Conservation (phyloP, 768 basidiomycete genomes). For the Suillus fuscotomentosus region DNA sequence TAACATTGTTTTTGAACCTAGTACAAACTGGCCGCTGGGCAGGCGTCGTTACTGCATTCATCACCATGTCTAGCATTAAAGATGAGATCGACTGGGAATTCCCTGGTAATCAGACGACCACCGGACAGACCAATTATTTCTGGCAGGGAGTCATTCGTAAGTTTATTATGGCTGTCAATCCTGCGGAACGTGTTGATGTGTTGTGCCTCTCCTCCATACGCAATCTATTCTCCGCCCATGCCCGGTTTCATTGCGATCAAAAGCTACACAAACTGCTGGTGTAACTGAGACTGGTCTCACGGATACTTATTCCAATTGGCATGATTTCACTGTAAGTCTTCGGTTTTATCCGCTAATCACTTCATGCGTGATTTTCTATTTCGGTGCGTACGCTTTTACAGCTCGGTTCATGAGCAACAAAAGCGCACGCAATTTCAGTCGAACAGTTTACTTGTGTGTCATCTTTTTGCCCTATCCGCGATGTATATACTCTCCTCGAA, state of each 20-base stretch:
- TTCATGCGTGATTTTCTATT: background rate
- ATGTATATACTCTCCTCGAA: background rate
- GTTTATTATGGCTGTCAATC: slow-evolving; percentile 22
- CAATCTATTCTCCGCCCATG: background rate
- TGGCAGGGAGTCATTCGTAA: slow-evolving; percentile 71
- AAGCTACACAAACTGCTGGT: slow-evolving; percentile 46
- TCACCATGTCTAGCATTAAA: slow-evolving; percentile 81
- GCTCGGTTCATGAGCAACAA: background rate
- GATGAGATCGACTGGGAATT: slow-evolving; percentile 91
- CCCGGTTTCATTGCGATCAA: slow-evolving; percentile 1
- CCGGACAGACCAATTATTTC: slow-evolving; percentile 80
- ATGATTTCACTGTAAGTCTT: slow-evolving; percentile 67
- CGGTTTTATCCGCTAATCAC: background rate
- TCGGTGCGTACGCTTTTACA: background rate
- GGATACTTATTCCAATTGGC: slow-evolving; percentile 70
- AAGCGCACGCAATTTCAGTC: background rate
- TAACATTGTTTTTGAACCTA: slow-evolving; percentile 21
- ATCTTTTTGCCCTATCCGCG: background rate
- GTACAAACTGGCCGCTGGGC: slow-evolving; percentile 80
- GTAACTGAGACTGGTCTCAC: slow-evolving; percentile 43
- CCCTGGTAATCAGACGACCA: slow-evolving; percentile 57
- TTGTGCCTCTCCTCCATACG: background rate
- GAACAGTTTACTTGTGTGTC: background rate
- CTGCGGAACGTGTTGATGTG: background rate
- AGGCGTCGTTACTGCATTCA: slow-evolving; percentile 83